These are phyloP conservation scores for Diaporthe sp. DNA, from an alignment of 2,329 filamentous ascomycete species.

Conservation along the genomic window DNA sequence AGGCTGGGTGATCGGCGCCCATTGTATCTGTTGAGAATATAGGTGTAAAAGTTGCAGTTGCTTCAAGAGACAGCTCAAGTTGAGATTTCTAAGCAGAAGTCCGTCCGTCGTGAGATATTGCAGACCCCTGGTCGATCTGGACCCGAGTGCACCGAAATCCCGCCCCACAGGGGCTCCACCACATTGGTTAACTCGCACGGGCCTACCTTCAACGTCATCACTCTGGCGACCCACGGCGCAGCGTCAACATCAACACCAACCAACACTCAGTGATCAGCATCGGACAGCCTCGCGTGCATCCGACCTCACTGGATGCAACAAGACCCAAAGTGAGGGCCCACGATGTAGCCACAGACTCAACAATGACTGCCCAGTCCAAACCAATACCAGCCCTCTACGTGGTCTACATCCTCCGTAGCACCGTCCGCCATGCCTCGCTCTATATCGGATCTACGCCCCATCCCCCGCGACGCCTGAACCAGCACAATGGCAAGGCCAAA, in stretches of 20 bases:
- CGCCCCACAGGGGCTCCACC: not conserved
- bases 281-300: not conserved
- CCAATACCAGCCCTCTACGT: slow-evolving; percentile 91
- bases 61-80: not conserved
- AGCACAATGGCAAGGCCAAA: slow-evolving; percentile 89
- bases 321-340: not conserved
- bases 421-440: slow-evolving; percentile 76
- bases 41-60: not conserved
- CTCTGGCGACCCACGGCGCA: slow-evolving; percentile 18
- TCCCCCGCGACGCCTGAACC: slow-evolving; percentile 84
- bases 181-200: slow-evolving; percentile 1
- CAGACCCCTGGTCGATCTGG: not conserved
- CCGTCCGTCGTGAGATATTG: not conserved
- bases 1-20: slow-evolving; percentile 56
- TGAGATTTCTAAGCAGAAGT: not conserved
- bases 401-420: slow-evolving; percentile 92
- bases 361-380: slow-evolving; percentile 60
- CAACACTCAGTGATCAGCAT: not conserved
- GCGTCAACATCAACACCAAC: slow-evolving; percentile 23
- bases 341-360: slow-evolving; percentile 39
- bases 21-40: slow-evolving; percentile 10
- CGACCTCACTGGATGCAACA: not conserved
- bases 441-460: slow-evolving; percentile 96
- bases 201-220: slow-evolving; percentile 31
- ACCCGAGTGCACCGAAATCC: not conserved